phyloP scores from a whole-genome alignment of 176 grass and related monocot species.

The Hordeum marinum region DNA sequence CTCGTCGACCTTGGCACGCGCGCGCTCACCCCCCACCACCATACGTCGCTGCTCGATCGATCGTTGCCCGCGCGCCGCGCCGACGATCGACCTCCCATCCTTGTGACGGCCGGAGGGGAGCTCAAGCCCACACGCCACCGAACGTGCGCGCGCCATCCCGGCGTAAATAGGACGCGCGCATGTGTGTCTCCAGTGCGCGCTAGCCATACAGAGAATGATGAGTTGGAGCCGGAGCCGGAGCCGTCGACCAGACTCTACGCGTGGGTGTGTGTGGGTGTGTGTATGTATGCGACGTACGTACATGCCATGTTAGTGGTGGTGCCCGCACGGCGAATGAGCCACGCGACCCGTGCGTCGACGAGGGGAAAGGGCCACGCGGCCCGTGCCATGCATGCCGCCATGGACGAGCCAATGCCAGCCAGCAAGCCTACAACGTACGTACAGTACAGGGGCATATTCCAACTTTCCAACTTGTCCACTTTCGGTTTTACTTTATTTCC shows the following conservation, averaged over 20 bases:
- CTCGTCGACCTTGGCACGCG: neutral
- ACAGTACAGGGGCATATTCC: neutral
- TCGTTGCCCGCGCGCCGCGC: neutral
- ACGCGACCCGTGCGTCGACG: neutral
- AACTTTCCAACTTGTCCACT: conserved; percentile 6
- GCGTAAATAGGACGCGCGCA: neutral
- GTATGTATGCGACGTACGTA: neutral
- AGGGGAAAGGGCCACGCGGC: neutral
- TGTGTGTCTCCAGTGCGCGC: neutral
- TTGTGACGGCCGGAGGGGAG: neutral
- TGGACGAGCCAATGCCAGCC: neutral
- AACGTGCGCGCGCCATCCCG: neutral
- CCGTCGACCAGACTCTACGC: neutral
- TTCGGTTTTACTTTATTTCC: neutral
- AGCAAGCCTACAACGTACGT: conserved; percentile 7
- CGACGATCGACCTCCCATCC: neutral
- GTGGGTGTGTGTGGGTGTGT: neutral
- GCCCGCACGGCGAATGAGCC: neutral
- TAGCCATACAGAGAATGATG: neutral
- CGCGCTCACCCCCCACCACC: neutral
- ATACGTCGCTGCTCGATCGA: neutral
- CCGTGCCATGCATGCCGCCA: conserved; percentile 15
- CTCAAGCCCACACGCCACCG: neutral
- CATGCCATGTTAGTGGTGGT: neutral
- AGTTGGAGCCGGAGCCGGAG: neutral